A percentile compares a stretch with the other conserved stretches of the same genome.
Conservation (phyloP, 2,329 filamentous ascomycete genomes). For the Aspergillus novoparasiticus region DNA sequence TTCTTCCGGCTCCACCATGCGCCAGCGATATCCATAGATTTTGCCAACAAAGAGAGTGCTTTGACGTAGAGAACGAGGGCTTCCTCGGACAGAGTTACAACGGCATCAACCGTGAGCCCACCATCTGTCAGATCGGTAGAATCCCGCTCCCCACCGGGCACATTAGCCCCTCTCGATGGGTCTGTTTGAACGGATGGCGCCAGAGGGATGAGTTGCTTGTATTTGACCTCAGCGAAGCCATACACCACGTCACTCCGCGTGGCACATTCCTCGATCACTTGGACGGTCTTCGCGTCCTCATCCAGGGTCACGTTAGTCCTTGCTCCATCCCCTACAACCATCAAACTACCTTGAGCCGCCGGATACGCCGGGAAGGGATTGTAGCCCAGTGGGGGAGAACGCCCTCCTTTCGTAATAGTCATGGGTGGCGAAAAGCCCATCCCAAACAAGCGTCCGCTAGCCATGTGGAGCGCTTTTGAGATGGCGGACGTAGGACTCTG, state of each 20-base stretch:
- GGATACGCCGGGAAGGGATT: slow-evolving; percentile 85
- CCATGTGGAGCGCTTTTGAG: slow-evolving; percentile 92
- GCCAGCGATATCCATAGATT: slow-evolving; percentile 93
- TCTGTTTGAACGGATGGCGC: slow-evolving; percentile 65
- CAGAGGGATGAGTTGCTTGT: slow-evolving; percentile 90
- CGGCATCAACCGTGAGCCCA: slow-evolving; percentile 80
- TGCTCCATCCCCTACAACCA: slow-evolving; percentile 63
- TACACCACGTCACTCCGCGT: slow-evolving; percentile 95
- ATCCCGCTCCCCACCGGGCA: slow-evolving; percentile 33
- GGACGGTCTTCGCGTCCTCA: slow-evolving; percentile 77
- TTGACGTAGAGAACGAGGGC: slow-evolving; percentile 96
- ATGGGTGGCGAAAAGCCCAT: slow-evolving; percentile 54
- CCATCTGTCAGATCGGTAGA: slow-evolving; percentile 65
- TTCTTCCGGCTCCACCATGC: slow-evolving; percentile 86
- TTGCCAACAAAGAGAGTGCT: slow-evolving; percentile 82
- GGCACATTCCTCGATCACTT: slow-evolving; percentile 86
- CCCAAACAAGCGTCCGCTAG: slow-evolving; percentile 65
- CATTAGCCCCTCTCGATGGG: slow-evolving; percentile 28
- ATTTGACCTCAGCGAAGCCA: slow-evolving; percentile 97
- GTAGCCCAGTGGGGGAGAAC: slow-evolving; percentile 50
- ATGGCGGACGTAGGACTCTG: slow-evolving; percentile 78
- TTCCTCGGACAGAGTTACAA: slow-evolving; percentile 87
- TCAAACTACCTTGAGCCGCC: slow-evolving; percentile 68
- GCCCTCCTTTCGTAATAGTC: slow-evolving; percentile 47
- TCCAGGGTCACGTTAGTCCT: slow-evolving; percentile 66